phyloP scores from a whole-genome alignment of 805 yeast species.

The Groenewaldozyma salmanticensis region DNA sequence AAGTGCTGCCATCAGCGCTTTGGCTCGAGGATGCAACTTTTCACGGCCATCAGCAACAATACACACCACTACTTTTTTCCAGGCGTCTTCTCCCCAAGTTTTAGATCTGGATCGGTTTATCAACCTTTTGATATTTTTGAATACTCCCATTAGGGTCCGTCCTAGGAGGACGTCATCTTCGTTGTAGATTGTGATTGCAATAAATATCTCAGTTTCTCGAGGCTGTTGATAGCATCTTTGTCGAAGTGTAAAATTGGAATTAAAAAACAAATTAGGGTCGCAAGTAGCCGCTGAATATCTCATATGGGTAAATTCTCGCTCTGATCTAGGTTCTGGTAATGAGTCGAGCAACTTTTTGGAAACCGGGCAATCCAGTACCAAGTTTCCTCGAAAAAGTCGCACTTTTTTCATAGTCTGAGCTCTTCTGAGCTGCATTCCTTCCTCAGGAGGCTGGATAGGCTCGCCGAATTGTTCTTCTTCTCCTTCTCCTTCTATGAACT shows the following conservation, averaged over 20 bases:
- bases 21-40: constrained; percentile 68
- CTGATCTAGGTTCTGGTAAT: constrained; percentile 37
- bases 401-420: constrained; percentile 35
- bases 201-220: constrained; percentile 73
- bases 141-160: constrained; percentile 80
- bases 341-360: constrained; percentile 54
- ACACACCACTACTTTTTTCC: constrained; percentile 89
- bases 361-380: constrained; percentile 83
- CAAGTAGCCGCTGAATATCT: constrained; percentile 92
- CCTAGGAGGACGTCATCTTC: constrained; percentile 79
- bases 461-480: constrained; percentile 1
- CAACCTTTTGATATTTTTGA: constrained; percentile 74
- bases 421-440: constrained; percentile 24
- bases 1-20: constrained; percentile 70
- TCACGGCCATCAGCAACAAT: constrained; percentile 88
- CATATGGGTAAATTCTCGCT: constrained; percentile 73
- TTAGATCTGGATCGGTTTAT: constrained; percentile 51
- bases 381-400: constrained; percentile 59
- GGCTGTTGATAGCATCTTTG: constrained; percentile 72
- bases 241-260: constrained; percentile 64
- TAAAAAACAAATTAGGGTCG: constrained; percentile 64
- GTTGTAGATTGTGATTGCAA: constrained; percentile 83
- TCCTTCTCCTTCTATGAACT: constrained; percentile 13
- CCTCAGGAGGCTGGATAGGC: constrained; percentile 16
- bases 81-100: constrained; percentile 90